phyloP scores from a whole-genome alignment of 1,139 yeast species.

The Saccharomyces hybrid region DNA sequence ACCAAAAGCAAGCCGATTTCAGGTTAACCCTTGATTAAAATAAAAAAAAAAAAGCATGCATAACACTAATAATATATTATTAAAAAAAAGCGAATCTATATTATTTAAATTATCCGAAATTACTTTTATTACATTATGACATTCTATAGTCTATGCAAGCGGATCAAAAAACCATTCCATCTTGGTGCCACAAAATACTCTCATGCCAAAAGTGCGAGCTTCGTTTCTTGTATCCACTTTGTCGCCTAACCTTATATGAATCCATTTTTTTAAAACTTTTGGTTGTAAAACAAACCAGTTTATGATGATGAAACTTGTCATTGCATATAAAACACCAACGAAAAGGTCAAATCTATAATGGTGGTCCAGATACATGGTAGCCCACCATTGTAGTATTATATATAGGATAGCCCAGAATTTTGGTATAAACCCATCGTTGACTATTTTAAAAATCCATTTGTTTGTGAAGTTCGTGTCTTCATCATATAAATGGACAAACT shows the following conservation, averaged over 20 bases:
- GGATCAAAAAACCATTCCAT: slow-evolving; percentile 50
- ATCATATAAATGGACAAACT: slow-evolving; percentile 12
- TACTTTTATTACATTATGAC: not conserved
- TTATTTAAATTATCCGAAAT: not conserved
- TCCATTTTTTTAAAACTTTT: slow-evolving; percentile 21
- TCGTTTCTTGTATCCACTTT: slow-evolving; percentile 29
- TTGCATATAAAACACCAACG: slow-evolving; percentile 46
- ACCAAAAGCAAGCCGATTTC: not conserved
- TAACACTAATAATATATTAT: not conserved
- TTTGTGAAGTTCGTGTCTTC: slow-evolving; percentile 12
- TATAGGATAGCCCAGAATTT: slow-evolving; percentile 35
- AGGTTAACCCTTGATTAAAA: not conserved
- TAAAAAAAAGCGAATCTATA: not conserved
- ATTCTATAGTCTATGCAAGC: slow-evolving; percentile 19
- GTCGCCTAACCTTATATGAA: slow-evolving; percentile 31
- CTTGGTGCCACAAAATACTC: slow-evolving; percentile 44
- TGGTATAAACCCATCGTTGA: slow-evolving; percentile 26
- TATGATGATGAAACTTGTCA: slow-evolving; percentile 39
- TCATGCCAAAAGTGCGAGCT: slow-evolving; percentile 52
- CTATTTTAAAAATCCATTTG: slow-evolving; percentile 19
- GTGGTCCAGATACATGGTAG: slow-evolving; percentile 64
- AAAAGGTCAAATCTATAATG: slow-evolving; percentile 60
- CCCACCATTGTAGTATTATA: slow-evolving; percentile 61
- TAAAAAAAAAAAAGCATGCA: not conserved
- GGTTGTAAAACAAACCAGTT: slow-evolving; percentile 30